Conservation (phyloP, 1,139 yeast genomes). For the Magnusiomyces paraingens region DNA sequence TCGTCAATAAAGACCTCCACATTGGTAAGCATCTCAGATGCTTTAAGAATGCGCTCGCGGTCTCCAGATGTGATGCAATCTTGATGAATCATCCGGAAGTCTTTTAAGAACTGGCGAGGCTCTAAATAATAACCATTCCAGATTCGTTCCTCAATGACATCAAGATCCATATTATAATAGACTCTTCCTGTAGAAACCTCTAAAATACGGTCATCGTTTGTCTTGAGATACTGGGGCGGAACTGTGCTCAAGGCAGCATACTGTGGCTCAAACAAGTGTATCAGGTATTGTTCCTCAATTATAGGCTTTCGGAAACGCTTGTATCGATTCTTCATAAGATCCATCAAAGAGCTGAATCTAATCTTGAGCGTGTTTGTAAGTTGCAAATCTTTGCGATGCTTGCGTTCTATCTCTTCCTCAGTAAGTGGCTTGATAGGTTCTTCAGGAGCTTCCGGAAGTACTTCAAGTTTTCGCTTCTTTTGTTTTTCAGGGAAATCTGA, state of each 20-base stretch:
- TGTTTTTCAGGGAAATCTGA: conserved; percentile 38
- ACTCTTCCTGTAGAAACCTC: conserved; percentile 69
- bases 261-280: conserved; percentile 68
- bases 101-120: conserved; percentile 82
- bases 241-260: conserved; percentile 18
- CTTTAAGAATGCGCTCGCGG: conserved; percentile 77
- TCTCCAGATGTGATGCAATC: conserved; percentile 75
- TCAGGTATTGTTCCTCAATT: conserved; percentile 65
- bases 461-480: conserved; percentile 36
- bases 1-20: conserved; percentile 96
- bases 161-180: conserved; percentile 85
- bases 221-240: conserved; percentile 45
- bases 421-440: conserved; percentile 24
- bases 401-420: conserved; percentile 39
- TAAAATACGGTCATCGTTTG: conserved; percentile 68
- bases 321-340: conserved; percentile 75
- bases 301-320: conserved; percentile 87
- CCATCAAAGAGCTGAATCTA: conserved; percentile 83
- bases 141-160: conserved; percentile 84
- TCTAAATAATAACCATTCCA: conserved; percentile 97
- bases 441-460: conserved; percentile 39
- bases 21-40: conserved; percentile 93
- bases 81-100: conserved; percentile 72
- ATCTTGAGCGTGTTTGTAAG: conserved; percentile 78
- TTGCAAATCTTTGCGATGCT: conserved; percentile 68